Evolutionary conservation across 148 eudicot species (phyloP).

Genomic region (Polygonum maritimum): DNA sequence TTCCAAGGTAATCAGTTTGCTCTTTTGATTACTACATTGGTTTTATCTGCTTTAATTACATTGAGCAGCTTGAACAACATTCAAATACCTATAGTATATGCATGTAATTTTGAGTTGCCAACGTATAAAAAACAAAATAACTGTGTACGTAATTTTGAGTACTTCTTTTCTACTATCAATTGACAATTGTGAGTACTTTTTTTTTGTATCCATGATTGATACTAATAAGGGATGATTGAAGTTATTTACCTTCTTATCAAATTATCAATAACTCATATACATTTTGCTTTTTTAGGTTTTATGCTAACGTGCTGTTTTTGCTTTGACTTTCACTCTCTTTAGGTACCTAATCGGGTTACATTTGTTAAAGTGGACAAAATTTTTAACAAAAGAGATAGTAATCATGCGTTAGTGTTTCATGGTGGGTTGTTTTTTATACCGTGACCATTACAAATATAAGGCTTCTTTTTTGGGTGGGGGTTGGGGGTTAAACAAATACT

Average conservation of each 20-base stretch:
- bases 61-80: no score
- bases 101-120: no score
- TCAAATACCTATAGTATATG: no score
- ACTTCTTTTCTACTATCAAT: no score
- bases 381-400: slow-evolving; percentile 53
- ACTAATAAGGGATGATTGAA: not conserved
- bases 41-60: no score
- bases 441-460: not conserved
- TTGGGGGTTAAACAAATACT: no score
- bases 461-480: not conserved
- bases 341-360: slow-evolving; percentile 84
- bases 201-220: not conserved
- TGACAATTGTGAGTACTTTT: no score
- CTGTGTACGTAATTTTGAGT: no score
- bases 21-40: no score
- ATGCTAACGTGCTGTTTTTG: not conserved
- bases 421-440: slow-evolving; percentile 28
- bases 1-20: no score
- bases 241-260: not conserved
- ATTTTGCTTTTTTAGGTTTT: not conserved
- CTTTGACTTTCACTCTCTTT: slow-evolving; percentile 16
- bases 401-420: slow-evolving; percentile 81
- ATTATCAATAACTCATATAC: not conserved
- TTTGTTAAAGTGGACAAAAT: slow-evolving; percentile 84
- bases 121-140: no score